Evolutionary conservation across 2,329 filamentous ascomycete species (phyloP).

Genomic region (Amauroascus verrucosus): DNA sequence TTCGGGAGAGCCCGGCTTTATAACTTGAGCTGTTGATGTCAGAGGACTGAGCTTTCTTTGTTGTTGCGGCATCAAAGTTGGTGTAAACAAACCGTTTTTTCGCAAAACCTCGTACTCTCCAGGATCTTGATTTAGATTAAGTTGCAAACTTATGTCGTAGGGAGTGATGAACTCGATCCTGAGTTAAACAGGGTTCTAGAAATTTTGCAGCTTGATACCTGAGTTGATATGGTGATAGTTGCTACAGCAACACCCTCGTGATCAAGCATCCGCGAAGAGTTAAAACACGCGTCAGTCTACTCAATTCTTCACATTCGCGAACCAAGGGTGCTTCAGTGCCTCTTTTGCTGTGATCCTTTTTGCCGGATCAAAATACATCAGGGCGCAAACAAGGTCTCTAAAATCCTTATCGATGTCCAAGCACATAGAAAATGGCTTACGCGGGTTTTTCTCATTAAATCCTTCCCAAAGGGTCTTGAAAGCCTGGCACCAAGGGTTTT

Average conservation of each 20-base stretch:
- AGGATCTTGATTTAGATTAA: neutral
- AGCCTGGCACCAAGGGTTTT: conserved; percentile 32
- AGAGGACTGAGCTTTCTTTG: conserved; percentile 1
- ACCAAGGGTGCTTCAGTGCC: conserved; percentile 57
- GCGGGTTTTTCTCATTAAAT: conserved; percentile 35
- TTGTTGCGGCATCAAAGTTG: neutral
- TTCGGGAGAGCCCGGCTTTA: neutral
- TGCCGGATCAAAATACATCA: conserved; percentile 58
- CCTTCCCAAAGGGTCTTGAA: conserved; percentile 30
- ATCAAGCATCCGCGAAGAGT: conserved; percentile 34
- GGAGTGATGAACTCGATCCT: too few species aligned
- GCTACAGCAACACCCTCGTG: conserved; percentile 26
- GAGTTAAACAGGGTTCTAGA: too few species aligned
- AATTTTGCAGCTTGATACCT: conserved; percentile 8
- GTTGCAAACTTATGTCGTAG: neutral
- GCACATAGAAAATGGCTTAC: conserved; percentile 36
- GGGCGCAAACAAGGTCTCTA: conserved; percentile 51
- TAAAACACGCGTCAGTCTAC: too few species aligned
- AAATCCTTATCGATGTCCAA: conserved; percentile 48
- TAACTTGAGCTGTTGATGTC: neutral
- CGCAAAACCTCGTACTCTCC: neutral
- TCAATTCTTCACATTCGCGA: too few species aligned
- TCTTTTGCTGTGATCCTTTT: conserved; percentile 55
- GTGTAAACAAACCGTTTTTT: conserved; percentile 5
- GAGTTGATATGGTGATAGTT: conserved; percentile 28